Percentiles rank a stretch among this genome's conserved stretches.
phyloP scores from a whole-genome alignment of 148 eudicot genomes.

The Chenopodium suecicum region DNA sequence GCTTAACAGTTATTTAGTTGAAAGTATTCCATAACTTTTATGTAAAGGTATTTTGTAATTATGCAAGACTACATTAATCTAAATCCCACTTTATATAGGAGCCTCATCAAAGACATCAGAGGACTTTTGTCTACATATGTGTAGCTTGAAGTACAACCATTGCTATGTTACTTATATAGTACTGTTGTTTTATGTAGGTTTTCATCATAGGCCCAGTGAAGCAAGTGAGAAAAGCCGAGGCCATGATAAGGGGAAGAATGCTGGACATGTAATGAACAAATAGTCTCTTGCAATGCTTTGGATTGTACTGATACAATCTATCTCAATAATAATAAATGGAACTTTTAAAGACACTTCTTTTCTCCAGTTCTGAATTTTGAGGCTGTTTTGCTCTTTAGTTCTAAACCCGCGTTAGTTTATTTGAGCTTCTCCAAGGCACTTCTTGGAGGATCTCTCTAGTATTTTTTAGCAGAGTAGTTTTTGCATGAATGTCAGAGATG shows the following conservation, averaged over 20 bases:
- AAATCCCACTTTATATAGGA: background rate
- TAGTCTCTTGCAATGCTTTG: conserved; percentile 9
- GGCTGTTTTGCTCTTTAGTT: background rate
- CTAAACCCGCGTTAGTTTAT: background rate
- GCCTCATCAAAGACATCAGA: background rate
- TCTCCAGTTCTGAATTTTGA: background rate
- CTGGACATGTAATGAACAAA: conserved; percentile 42
- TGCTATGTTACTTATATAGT: conserved; percentile 5
- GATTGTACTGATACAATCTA: conserved; percentile 24
- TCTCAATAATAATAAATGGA: conserved; percentile 15
- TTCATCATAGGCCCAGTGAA: conserved; percentile 73
- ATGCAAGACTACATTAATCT: background rate
- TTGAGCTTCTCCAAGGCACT: background rate
- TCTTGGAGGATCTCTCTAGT: background rate
- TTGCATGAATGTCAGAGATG: background rate
- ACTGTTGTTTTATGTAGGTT: conserved; percentile 44
- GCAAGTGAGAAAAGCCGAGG: conserved; percentile 90
- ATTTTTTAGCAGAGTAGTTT: background rate
- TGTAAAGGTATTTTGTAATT: background rate
- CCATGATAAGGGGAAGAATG: conserved; percentile 84
- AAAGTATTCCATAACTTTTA: background rate
- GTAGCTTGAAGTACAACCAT: background rate
- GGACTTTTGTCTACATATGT: background rate
- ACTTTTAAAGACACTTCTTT: background rate
- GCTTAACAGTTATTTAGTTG: background rate